Base-by-base conservation (phyloP, 192 early-diverging fungal species). In the Coemansia asiatica region DNA sequence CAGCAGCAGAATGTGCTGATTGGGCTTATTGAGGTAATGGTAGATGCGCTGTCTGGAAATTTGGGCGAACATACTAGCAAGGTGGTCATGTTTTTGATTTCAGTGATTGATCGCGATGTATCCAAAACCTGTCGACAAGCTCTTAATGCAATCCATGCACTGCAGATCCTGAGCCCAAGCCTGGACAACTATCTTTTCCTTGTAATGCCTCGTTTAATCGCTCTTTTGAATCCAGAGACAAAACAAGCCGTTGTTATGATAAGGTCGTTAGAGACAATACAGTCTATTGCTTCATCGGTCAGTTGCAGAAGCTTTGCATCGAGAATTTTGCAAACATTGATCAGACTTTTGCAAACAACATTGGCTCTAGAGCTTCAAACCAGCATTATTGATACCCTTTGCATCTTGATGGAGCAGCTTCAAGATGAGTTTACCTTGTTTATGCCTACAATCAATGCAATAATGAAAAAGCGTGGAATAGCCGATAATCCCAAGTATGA, bases 121-220 rank as follows among this genome's bases (percentile, higher is more conserved):
- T 87, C 87, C 0, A 92, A 94, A 19, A 65, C 80, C 16, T 85
- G 88, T n/a, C 74, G 84, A 7, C 74, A 86, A 0, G 87, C 90
- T 0, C 83, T 85, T 19, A 86, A 87, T 58, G 88, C 91, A 0
- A 63, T 97, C 13, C 87, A 93, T 50, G 92, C 90, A 3, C 83
- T 97, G 59, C 78, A 87, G 8, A 87, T 89, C 6, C 90, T 97
- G 79, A 92, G 92, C 2, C 79, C 89, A 2, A 94, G 93, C 61
- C 85, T 96, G 46, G 95, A 98, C 63, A 94, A 92, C 61, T 97
- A 96, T 64, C 83, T 98, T 76, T 90, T 94, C 72, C 81, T 98
- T 19, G 87, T 98, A 18, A 88, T 96, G 59, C 95, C 93, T 8
- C 86, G 87, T 1, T 81, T 98, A 12, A 88, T 96, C 23, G 78